These are phyloP conservation scores for Arachis hypogaea DNA, from an alignment of 306 rosid genomes.

Conservation along the genomic window DNA sequence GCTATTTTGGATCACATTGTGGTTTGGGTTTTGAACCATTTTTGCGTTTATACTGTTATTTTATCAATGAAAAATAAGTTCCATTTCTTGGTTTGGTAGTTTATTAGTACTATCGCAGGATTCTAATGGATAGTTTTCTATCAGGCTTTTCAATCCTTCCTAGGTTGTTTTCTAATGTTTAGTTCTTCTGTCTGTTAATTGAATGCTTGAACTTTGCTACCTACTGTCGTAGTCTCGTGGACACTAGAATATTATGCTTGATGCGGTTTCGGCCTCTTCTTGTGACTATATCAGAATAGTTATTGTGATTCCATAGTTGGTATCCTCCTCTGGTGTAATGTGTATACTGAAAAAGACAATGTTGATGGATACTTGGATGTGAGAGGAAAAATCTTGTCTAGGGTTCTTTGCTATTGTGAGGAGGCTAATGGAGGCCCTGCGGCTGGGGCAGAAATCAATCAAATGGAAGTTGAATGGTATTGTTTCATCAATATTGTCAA, in stretches of 20 bases:
- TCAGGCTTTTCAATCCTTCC: not conserved
- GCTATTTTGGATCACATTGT: not conserved
- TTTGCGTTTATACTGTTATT: not conserved
- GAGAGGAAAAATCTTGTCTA: not conserved
- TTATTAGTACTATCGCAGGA: too few relatives aligned
- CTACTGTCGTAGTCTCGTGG: not conserved
- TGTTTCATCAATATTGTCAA: not conserved
- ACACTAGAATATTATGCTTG: not conserved
- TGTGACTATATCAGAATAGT: constrained; percentile 10
- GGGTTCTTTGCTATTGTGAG: not conserved
- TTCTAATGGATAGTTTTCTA: too few relatives aligned
- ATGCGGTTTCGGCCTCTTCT: constrained; percentile 1
- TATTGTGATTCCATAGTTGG: constrained; percentile 13
- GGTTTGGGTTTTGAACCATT: too few relatives aligned
- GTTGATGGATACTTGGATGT: constrained; percentile 18
- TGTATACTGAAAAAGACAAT: constrained; percentile 5
- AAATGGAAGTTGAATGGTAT: not conserved
- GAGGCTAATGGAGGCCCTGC: not conserved
- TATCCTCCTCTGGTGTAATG: not conserved
- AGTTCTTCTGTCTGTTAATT: not conserved
- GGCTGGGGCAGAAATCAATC: too few relatives aligned
- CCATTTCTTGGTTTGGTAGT: too few relatives aligned
- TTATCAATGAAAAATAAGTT: too few relatives aligned
- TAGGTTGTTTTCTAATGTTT: not conserved
- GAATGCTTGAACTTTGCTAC: constrained; percentile 1